Evolutionary conservation across 2,329 filamentous ascomycete species (phyloP), one percentile per base, ranked within the genome.

Genomic region (Xylariaceae sp.): DNA sequence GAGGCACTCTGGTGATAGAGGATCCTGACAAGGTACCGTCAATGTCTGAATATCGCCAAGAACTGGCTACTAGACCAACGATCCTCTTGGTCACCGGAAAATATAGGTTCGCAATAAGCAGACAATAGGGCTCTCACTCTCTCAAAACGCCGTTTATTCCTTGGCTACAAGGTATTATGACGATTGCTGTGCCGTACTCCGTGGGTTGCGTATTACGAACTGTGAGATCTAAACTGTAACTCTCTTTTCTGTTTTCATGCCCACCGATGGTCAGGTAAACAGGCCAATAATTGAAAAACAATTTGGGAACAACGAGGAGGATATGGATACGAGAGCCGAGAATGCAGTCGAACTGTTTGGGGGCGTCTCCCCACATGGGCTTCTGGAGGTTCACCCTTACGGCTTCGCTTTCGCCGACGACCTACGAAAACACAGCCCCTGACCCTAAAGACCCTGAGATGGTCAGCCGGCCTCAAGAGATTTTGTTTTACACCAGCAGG

Each of bases 381-480:
- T n/a, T n/a, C n/a, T 47, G 11, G 36, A 33, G 21, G 35, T 15
- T 33, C n/a, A n/a, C n/a, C 23, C 32, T 41, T 33, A 21, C 24
- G 47, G 24, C 42, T 46, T 55, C 52, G 48, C 42, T 39, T 16
- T 48, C 42, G 43, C 49, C 49, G 40, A 53, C 7, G 49, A 29
- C 40, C 18, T 24, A 20, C 27, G 36, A 32, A 10, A 21, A 44
- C 49, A 56, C 33, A 48, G 53, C 53, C 53, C 49, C 53, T 44
- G 48, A 21, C 6, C 15, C 23, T 24, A 26, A 27, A 42, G 30
- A 42, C 35, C 44, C 39, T 29, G 51, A 16, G 33, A n/a, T 43
- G 54, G 54, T 53, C 54, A 57, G 50, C 40, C 46, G 49, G 44
- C n/a, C 36, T 35, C 24, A 24, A 23, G n/a, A 21, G 9, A 33